A percentile compares a stretch with the other conserved stretches of the same genome.
phyloP scores from a whole-genome alignment of 805 yeast species.

The Metschnikowia gelsemii region DNA sequence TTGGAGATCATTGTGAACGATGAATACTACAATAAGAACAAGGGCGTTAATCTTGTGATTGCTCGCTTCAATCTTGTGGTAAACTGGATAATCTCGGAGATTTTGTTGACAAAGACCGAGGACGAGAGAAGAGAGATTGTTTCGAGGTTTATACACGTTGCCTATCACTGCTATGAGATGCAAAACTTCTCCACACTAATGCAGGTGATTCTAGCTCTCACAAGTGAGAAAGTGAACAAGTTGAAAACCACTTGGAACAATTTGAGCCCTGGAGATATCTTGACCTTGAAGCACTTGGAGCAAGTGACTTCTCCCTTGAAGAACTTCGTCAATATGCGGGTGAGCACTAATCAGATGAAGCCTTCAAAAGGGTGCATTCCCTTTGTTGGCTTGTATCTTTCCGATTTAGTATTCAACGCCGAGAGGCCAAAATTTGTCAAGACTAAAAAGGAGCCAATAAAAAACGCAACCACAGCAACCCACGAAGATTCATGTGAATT shows the following conservation, averaged over 20 bases:
- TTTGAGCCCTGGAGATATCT: conserved; percentile 69
- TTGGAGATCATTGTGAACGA: conserved; percentile 64
- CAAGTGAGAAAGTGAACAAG: conserved; percentile 58
- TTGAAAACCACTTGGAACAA: conserved; percentile 71
- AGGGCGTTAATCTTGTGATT: conserved; percentile 82
- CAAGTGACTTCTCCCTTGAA: conserved; percentile 69
- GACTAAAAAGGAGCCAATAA: conserved; percentile 9
- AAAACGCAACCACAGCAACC: conserved; percentile 2
- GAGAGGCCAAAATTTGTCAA: conserved; percentile 54
- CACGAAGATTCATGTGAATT: conserved; percentile 8
- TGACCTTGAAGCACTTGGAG: conserved; percentile 66
- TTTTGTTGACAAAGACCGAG: conserved; percentile 62
- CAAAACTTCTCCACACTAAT: conserved; percentile 87
- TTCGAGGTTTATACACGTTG: conserved; percentile 86
- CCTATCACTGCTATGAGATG: conserved; percentile 63
- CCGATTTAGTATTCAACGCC: conserved; percentile 77
- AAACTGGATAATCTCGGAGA: conserved; percentile 90
- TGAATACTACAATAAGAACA: conserved; percentile 41
- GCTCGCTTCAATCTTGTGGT: conserved; percentile 85
- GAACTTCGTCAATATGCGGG: conserved; percentile 68
- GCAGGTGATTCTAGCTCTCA: conserved; percentile 82
- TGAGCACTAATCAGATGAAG: conserved; percentile 57
- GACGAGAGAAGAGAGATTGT: conserved; percentile 64
- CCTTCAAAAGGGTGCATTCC: conserved; percentile 82
- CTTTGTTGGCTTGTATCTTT: conserved; percentile 79